phyloP scores from a whole-genome alignment of 139 green algal genomes.

The Chlorella vulgaris region DNA sequence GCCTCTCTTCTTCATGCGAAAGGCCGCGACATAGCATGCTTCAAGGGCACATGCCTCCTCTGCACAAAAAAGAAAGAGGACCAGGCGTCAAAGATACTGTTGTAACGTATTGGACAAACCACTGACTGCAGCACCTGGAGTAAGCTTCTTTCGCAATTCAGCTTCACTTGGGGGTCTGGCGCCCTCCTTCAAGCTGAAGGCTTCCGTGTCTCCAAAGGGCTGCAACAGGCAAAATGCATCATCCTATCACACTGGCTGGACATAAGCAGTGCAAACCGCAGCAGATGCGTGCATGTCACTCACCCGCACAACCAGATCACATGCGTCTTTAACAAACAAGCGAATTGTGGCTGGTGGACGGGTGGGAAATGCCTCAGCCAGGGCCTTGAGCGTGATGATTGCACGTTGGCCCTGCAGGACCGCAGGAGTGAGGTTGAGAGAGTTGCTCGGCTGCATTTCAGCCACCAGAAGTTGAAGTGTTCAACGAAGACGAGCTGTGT shows the following conservation, averaged over 20 bases:
- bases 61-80: too few species aligned
- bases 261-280: neutral
- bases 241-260: neutral
- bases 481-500: neutral
- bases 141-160: constrained; percentile 43
- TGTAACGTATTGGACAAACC: neutral
- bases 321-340: constrained; percentile 50
- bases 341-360: constrained; percentile 48
- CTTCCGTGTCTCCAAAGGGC: constrained; percentile 21
- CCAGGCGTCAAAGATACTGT: neutral
- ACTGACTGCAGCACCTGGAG: neutral
- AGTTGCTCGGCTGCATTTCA: too few species aligned
- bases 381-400: constrained; percentile 32
- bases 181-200: constrained; percentile 29
- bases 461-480: too few species aligned
- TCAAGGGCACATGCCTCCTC: constrained; percentile 26
- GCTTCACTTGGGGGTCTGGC: constrained; percentile 43
- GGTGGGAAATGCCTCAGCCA: constrained; percentile 42
- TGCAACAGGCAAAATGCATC: neutral
- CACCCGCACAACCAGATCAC: constrained; percentile 35
- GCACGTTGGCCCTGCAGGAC: neutral
- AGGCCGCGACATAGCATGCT: constrained; percentile 30
- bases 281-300: neutral
- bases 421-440: neutral
- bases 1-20: constrained; percentile 31